Conservation (phyloP, 495 filamentous ascomycete species). For the Penicillium steckii region DNA sequence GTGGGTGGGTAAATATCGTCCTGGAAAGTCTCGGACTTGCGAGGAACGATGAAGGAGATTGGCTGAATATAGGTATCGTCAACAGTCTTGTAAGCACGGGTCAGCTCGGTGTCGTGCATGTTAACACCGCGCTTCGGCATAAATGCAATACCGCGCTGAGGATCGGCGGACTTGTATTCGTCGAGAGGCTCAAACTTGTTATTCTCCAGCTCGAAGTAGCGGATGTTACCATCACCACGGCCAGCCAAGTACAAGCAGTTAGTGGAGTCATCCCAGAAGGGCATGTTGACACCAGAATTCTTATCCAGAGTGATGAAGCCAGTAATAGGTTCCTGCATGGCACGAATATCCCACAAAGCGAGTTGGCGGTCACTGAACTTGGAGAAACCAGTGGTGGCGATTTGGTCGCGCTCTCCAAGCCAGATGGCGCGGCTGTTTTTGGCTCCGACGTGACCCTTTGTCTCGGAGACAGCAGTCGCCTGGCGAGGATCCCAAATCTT, state of each 20-base stretch:
- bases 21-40: constrained; percentile 95
- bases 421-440: constrained; percentile 96
- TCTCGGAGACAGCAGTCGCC: constrained; percentile 82
- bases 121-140: constrained; percentile 93
- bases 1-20: constrained; percentile 93
- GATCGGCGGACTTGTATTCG: constrained; percentile 92
- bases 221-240: constrained; percentile 97
- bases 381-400: constrained; percentile 95
- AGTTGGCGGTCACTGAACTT: constrained; percentile 97
- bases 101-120: constrained; percentile 94
- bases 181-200: constrained; percentile 96
- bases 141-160: constrained; percentile 93
- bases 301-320: constrained; percentile 87
- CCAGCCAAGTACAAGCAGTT: constrained; percentile 92
- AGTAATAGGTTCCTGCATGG: constrained; percentile 75
- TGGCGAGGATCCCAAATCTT: constrained; percentile 96
- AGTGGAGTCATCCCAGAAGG: constrained; percentile 98
- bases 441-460: constrained; percentile 81
- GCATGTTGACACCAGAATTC: constrained; percentile 97
- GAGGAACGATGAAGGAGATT: constrained; percentile 94
- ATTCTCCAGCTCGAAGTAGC: constrained; percentile 95
- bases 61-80: constrained; percentile 93
- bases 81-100: constrained; percentile 94
- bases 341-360: constrained; percentile 90
- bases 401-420: constrained; percentile 92